phyloP scores from a whole-genome alignment of 2,329 filamentous ascomycete species.

The Zymoseptoria tritici region DNA sequence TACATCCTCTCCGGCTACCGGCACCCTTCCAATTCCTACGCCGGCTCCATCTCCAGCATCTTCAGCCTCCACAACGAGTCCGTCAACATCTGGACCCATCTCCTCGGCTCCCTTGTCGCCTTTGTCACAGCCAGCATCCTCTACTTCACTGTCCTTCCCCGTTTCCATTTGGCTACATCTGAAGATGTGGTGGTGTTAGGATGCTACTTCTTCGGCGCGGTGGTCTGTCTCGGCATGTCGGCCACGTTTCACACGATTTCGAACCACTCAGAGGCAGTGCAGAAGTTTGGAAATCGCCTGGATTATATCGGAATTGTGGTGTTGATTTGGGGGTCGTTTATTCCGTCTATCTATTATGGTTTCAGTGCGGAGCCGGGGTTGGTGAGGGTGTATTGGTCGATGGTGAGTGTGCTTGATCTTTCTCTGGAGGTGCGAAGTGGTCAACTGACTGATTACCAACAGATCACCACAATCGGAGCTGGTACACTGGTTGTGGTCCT shows the following conservation, averaged over 20 bases:
- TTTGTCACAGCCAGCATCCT: conserved; percentile 46
- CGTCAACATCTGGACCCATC: conserved; percentile 66
- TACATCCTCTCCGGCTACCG: conserved; percentile 62
- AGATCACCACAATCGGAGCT: conserved; percentile 73
- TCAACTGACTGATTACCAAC: conserved; percentile 1
- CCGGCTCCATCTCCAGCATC: conserved; percentile 50
- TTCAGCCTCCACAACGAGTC: conserved; percentile 56
- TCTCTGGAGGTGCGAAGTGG: too few relatives aligned
- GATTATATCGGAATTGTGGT: conserved; percentile 93
- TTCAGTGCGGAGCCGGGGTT: conserved; percentile 63
- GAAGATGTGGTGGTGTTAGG: conserved; percentile 65
- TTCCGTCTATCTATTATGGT: conserved; percentile 82
- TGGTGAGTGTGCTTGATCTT: conserved; percentile 43
- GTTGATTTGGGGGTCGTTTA: conserved; percentile 83
- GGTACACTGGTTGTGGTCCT: conserved; percentile 71
- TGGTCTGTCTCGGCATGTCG: conserved; percentile 41
- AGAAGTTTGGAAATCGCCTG: conserved; percentile 80
- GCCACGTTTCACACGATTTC: conserved; percentile 74
- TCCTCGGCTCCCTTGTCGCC: conserved; percentile 59
- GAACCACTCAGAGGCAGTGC: conserved; percentile 74
- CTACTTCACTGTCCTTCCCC: conserved; percentile 52
- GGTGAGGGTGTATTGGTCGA: conserved; percentile 64
- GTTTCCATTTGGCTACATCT: conserved; percentile 55
- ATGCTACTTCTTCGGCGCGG: conserved; percentile 67
- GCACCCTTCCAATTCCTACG: conserved; percentile 54